Evolutionary conservation across 495 filamentous ascomycete species (phyloP).

Genomic region (Penicillium roqueforti): DNA sequence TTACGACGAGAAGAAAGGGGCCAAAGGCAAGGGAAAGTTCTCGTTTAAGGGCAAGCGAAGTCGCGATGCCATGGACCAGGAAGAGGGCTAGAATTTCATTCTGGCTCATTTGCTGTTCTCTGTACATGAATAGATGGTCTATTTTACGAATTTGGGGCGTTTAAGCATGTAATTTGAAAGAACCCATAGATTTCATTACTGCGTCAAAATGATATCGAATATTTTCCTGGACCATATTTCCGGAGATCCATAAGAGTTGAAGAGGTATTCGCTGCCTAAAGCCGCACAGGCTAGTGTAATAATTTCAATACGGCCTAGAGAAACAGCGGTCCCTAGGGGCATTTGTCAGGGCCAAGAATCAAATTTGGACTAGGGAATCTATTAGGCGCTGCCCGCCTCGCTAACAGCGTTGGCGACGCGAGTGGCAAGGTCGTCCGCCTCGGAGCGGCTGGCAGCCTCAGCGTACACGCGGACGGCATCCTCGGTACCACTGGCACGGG

Average conservation of each 20-base stretch:
- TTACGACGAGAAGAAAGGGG: constrained; percentile 70
- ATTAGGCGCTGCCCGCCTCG: constrained; percentile 35
- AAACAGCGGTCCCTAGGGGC: neutral
- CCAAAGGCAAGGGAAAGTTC: constrained; percentile 55
- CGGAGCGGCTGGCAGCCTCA: constrained; percentile 81
- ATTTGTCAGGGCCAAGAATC: neutral
- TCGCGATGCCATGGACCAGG: constrained; percentile 78
- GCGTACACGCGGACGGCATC: constrained; percentile 96
- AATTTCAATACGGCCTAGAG: neutral
- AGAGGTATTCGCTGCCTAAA: neutral
- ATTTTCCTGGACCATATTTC: constrained; percentile 14
- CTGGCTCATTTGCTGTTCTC: neutral
- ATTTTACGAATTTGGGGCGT: constrained; percentile 1
- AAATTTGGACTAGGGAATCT: neutral
- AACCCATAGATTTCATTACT: constrained; percentile 21
- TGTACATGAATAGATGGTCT: neutral
- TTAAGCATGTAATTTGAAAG: constrained; percentile 3
- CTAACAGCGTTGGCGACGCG: constrained; percentile 72
- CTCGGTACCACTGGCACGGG: constrained; percentile 89
- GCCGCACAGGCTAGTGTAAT: neutral
- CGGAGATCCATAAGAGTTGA: neutral
- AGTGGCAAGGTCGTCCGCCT: constrained; percentile 81
- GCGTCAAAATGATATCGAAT: constrained; percentile 21
- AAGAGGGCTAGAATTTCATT: constrained; percentile 49
- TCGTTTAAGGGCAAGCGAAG: constrained; percentile 53